phyloP scores from a whole-genome alignment of 371 early-diverging fungal genomes.

The Enterocytospora artemiae region DNA sequence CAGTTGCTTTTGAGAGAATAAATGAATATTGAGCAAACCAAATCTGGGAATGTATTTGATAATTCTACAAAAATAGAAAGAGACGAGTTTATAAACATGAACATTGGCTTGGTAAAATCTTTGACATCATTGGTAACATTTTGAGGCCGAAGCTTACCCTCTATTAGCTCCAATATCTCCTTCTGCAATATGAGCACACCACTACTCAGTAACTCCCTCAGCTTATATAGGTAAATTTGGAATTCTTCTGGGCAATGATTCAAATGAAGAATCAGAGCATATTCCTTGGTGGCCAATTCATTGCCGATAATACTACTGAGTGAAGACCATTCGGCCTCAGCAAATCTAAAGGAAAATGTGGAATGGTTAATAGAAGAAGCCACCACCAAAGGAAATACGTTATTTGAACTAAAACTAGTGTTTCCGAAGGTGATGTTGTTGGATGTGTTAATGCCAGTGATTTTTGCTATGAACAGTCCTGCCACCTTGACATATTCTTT shows the following conservation, averaged over 20 bases:
- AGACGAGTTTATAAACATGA: background rate
- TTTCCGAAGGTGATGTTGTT: background rate
- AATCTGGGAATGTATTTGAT: background rate
- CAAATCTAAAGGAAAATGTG: background rate
- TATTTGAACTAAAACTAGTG: background rate
- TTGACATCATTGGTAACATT: background rate
- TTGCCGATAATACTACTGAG: background rate
- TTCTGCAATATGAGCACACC: background rate
- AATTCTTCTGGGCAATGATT: background rate
- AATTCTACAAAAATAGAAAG: background rate
- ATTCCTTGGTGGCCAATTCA: background rate
- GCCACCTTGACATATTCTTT: constrained; percentile 23
- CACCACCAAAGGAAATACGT: background rate
- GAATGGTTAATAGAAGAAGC: background rate
- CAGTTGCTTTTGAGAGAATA: background rate
- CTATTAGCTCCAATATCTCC: background rate
- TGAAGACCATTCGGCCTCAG: background rate
- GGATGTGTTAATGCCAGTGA: background rate
- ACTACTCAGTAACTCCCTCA: background rate
- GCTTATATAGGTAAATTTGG: background rate
- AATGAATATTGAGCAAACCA: background rate
- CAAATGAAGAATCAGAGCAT: background rate
- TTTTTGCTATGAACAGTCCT: constrained; percentile 21
- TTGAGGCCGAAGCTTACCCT: background rate
- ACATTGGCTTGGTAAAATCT: background rate